Evolutionary conservation across 805 yeast species (phyloP).

Genomic region (Starmera quercuum): DNA sequence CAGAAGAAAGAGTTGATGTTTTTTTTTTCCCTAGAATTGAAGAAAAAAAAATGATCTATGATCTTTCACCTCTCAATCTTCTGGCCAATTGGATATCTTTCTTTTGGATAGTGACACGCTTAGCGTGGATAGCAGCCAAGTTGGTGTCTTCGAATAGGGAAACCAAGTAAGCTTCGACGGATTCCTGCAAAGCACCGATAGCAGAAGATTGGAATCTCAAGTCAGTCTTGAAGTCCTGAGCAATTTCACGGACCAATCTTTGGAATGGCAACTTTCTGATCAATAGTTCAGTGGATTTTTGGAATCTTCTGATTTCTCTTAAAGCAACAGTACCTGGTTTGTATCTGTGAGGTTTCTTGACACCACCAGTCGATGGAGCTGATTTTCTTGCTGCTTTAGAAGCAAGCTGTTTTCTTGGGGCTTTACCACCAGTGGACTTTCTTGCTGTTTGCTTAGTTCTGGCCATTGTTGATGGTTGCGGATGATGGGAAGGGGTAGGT

Average conservation of each 20-base stretch:
- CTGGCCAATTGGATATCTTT: conserved; percentile 97
- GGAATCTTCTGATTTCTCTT: conserved; percentile 97
- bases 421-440: conserved; percentile 93
- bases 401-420: conserved; percentile 88
- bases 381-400: conserved; percentile 92
- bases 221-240: conserved; percentile 89
- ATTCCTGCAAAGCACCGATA: conserved; percentile 95
- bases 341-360: conserved; percentile 92
- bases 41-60: conserved; percentile 42
- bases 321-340: conserved; percentile 96
- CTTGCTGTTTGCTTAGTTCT: conserved; percentile 93
- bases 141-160: conserved; percentile 96
- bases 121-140: conserved; percentile 97
- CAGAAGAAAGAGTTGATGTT: no score
- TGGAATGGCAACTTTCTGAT: conserved; percentile 97
- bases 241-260: conserved; percentile 92
- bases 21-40: no score
- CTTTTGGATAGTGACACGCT: conserved; percentile 98
- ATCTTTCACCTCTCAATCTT: conserved; percentile 96
- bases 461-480: no score
- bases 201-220: conserved; percentile 97
- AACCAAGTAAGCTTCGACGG: conserved; percentile 96
- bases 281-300: conserved; percentile 89
- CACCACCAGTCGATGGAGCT: conserved; percentile 90
- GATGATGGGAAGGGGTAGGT: no score